These are phyloP conservation scores for Torulaspora microellipsoides DNA, from an alignment of 805 yeast genomes.

Conservation along the genomic window DNA sequence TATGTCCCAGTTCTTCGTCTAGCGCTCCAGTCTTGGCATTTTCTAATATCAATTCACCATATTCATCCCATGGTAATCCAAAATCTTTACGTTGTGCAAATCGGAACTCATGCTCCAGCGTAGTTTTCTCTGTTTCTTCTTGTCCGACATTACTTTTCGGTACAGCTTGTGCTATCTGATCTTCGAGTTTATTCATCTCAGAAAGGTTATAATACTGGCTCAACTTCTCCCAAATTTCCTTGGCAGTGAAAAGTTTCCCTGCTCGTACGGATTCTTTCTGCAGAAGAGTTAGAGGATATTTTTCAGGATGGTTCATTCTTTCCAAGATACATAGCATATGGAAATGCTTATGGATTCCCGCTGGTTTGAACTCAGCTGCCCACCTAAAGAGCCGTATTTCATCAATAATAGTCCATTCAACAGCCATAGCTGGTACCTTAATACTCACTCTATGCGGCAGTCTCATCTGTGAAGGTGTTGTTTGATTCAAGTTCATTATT, in stretches of 20 bases:
- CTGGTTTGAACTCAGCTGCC: conserved; percentile 63
- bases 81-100: conserved; percentile 29
- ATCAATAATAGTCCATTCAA: conserved; percentile 54
- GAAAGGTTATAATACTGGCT: conserved; percentile 50
- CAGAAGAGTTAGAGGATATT: conserved; percentile 34
- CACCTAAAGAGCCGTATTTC: conserved; percentile 59
- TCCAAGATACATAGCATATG: conserved; percentile 37
- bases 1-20: conserved; percentile 9
- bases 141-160: conserved; percentile 2
- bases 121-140: neutral
- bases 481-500: neutral
- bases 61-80: conserved; percentile 42
- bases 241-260: conserved; percentile 37
- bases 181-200: conserved; percentile 53
- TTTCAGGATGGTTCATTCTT: conserved; percentile 39
- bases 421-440: conserved; percentile 12
- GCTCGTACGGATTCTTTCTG: conserved; percentile 25
- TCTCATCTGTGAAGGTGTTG: neutral
- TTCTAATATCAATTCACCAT: conserved; percentile 39
- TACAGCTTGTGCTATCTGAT: conserved; percentile 14
- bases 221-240: conserved; percentile 57
- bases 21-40: conserved; percentile 32
- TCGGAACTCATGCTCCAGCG: conserved; percentile 7
- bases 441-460: too few species aligned
- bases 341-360: conserved; percentile 48